Conservation (phyloP, 2,329 filamentous ascomycete species). For the Lithohypha guttulata region DNA sequence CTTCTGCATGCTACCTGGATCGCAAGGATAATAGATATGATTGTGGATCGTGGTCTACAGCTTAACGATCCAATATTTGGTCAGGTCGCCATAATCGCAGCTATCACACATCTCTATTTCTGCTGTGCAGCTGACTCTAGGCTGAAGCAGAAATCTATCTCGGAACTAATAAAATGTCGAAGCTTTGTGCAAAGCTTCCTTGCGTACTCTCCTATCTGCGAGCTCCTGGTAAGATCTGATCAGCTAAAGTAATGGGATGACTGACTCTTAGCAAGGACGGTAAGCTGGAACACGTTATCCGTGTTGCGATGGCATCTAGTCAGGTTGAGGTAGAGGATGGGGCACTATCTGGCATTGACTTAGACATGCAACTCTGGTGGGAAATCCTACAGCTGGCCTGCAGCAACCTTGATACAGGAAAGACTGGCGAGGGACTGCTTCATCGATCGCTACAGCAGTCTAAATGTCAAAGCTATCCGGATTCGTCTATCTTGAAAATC, state of each 20-base stretch:
- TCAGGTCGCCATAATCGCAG: conserved; percentile 42
- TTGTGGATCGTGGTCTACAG: conserved; percentile 39
- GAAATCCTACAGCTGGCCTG: conserved; percentile 42
- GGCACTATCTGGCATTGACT: conserved; percentile 44
- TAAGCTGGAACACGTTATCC: conserved; percentile 40
- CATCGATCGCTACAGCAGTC: conserved; percentile 33
- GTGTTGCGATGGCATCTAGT: conserved; percentile 40
- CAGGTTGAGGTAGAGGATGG: conserved; percentile 40
- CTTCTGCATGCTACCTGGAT: conserved; percentile 45
- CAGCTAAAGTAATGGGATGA: not conserved
- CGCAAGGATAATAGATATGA: conserved; percentile 45
- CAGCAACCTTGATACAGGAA: conserved; percentile 28
- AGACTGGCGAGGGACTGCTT: conserved; percentile 31
- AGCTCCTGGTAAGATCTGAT: conserved; percentile 31
- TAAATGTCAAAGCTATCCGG: conserved; percentile 26
- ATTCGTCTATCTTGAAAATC: conserved; percentile 37
- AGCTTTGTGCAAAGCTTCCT: conserved; percentile 41
- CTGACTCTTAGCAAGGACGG: conserved; percentile 30
- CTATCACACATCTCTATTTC: conserved; percentile 44
- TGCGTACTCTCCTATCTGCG: conserved; percentile 38
- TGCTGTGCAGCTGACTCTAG: conserved; percentile 41
- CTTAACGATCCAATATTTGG: conserved; percentile 44
- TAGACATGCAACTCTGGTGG: conserved; percentile 45
- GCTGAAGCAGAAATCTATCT: conserved; percentile 42
- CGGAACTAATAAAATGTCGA: conserved; percentile 42